Base-by-base conservation (phyloP, 2,329 filamentous ascomycete species). In the Orbilia blumenaviensis region DNA sequence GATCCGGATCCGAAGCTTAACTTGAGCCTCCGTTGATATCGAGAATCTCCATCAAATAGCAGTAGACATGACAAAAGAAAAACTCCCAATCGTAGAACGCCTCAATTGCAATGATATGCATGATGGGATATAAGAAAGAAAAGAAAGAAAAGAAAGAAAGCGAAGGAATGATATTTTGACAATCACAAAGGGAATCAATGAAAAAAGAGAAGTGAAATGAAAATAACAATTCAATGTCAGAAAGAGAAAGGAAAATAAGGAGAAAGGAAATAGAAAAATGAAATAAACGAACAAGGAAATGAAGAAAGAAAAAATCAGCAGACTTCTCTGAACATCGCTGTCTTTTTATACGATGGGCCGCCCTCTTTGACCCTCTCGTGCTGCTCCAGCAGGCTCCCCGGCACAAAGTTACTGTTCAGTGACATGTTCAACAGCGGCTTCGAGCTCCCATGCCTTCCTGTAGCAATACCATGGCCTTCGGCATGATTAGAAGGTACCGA, bases 301-400 rank as follows among this genome's bases (percentile, higher is more conserved):
- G 18, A 29, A 36, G 2, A 16, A 42, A 18, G 14, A 23, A 21
- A 67, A 34, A 32, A 14, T 60, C 41, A 75, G 29, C 58, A 75
- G 18, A 75, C 58, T 41, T 75, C 71, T 23, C 54, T 36, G 44
- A 18, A 36, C 10, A 68, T 60, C 9, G 46, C 44, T 8, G 63
- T 44, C 63, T 75, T 75, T 41, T 68, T 75, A 18, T 75, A 75
- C 14, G 10, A 18, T 14, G 71, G 71, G 1, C 71, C 71, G 10
- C 71, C 71, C 29, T 75, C 71, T 25, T 38, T 54, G 7, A 68
- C 63, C 63, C 63, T 67, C 56, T 75, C 71, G n/a, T 75, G 71
- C 71, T 75, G 63, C 64, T 75, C 71, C 63, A 75, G 58, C 29
- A 75, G 48, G 60, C 71, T 75, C 10, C 71, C 71, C 1, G 71